Percentiles rank a stretch among this genome's conserved stretches.
phyloP scores from a whole-genome alignment of 2,329 filamentous ascomycete genomes.

The Fusarium chaquense region DNA sequence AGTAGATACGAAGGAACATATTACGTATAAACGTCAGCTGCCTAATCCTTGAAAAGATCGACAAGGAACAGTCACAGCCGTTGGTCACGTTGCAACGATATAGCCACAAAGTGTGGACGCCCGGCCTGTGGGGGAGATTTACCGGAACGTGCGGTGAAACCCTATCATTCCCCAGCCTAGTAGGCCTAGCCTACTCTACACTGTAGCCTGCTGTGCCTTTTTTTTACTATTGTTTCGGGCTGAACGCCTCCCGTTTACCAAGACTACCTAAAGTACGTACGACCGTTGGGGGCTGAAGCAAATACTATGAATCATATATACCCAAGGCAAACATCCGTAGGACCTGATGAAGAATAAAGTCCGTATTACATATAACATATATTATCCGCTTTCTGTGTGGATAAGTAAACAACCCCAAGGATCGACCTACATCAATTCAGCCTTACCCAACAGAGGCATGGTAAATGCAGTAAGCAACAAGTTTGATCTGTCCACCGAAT shows the following conservation, averaged over 20 bases:
- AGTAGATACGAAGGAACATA: not conserved
- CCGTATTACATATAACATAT: not conserved
- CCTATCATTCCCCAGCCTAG: not conserved
- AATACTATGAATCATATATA: not conserved
- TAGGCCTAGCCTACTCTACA: not conserved
- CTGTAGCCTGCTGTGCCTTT: not conserved
- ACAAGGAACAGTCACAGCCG: slow-evolving; percentile 11
- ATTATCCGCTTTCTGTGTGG: not conserved
- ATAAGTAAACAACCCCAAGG: not conserved
- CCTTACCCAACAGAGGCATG: slow-evolving; percentile 40
- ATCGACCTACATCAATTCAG: slow-evolving; percentile 28
- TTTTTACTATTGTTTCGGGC: slow-evolving; percentile 7
- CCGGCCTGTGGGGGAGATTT: slow-evolving; percentile 18
- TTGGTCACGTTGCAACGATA: slow-evolving; percentile 25
- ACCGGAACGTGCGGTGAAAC: slow-evolving; percentile 17
- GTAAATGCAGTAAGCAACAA: slow-evolving; percentile 40
- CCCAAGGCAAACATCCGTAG: not conserved
- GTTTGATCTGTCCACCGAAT: not conserved
- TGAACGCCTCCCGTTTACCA: slow-evolving; percentile 11
- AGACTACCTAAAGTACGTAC: not conserved
- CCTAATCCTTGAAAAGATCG: slow-evolving; percentile 1
- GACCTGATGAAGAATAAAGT: not conserved
- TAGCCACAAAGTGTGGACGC: slow-evolving; percentile 22
- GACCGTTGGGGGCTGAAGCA: slow-evolving; percentile 5
- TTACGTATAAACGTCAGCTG: slow-evolving; percentile 1